These are phyloP conservation scores for Eucalyptus erythrocorys DNA, from an alignment of 345 rosid species.

Conservation along the genomic window DNA sequence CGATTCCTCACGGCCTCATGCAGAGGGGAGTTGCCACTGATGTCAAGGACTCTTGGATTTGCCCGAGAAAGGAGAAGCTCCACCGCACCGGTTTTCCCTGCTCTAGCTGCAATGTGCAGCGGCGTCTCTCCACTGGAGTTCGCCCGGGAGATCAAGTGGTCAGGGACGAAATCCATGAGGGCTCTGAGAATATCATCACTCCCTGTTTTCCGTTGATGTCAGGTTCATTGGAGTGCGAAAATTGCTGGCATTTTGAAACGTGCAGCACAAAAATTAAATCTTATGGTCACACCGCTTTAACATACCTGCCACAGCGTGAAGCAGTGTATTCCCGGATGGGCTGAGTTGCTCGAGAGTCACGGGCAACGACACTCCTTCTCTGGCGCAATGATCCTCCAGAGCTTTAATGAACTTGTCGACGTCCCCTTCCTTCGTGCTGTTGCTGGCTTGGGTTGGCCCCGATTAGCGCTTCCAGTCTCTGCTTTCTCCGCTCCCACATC, in stretches of 20 bases:
- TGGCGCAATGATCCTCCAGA: neutral
- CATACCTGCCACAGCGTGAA: neutral
- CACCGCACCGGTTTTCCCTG: neutral
- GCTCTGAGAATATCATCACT: neutral
- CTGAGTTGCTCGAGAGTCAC: neutral
- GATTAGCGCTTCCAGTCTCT: neutral
- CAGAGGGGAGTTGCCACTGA: neutral
- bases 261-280: neutral
- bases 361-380: neutral
- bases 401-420: neutral
- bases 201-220: neutral
- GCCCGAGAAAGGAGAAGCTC: neutral
- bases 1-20: neutral
- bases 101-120: neutral
- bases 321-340: neutral
- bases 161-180: neutral
- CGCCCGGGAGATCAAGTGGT: neutral
- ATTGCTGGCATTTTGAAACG: neutral
- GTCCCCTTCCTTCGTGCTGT: neutral
- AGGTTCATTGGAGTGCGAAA: neutral
- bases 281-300: neutral
- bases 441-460: neutral
- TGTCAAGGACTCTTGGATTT: fast-evolving
- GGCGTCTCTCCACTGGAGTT: neutral
- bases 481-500: neutral